Evolutionary conservation across 164 flowering plant species (phyloP).

Genomic region (Vitis cinerea): DNA sequence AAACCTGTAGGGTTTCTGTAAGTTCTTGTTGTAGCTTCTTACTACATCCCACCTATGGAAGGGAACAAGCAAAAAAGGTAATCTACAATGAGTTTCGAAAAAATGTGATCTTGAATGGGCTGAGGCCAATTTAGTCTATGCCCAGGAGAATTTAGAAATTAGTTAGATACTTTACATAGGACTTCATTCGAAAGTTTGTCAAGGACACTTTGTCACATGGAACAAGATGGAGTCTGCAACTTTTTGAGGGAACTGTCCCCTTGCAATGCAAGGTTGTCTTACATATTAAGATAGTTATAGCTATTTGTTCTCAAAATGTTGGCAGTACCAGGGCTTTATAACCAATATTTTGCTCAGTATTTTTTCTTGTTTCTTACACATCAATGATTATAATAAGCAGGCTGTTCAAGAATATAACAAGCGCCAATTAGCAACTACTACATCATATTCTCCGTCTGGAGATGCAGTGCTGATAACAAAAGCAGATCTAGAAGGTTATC

Average conservation of each 20-base stretch:
- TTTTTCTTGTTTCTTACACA: not conserved
- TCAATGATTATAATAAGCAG: slow-evolving; percentile 31
- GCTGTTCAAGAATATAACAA: slow-evolving; percentile 72
- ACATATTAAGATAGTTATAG: not conserved
- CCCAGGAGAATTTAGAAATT: not conserved
- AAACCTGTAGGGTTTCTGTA: too few species aligned
- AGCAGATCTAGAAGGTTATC: slow-evolving; percentile 79
- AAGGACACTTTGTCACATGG: not conserved
- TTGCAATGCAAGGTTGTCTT: not conserved
- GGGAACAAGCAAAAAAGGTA: too few species aligned
- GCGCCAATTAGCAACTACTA: slow-evolving; percentile 9
- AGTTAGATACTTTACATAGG: not conserved
- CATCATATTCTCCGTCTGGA: slow-evolving; percentile 29
- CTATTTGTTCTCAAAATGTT: not conserved
- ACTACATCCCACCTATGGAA: too few species aligned
- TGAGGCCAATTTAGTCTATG: not conserved
- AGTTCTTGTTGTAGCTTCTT: too few species aligned
- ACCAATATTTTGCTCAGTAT: not conserved
- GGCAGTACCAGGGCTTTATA: too few species aligned
- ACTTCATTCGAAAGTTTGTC: not conserved
- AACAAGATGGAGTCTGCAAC: not conserved
- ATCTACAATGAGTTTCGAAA: too few species aligned
- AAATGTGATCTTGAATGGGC: too few species aligned
- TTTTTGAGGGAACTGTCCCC: not conserved
- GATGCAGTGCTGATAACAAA: slow-evolving; percentile 73